Evolutionary conservation across 2,329 filamentous ascomycete genomes (phyloP), one percentile per base, ranked within the genome.

Genomic region (Thielaviopsis punctulata): DNA sequence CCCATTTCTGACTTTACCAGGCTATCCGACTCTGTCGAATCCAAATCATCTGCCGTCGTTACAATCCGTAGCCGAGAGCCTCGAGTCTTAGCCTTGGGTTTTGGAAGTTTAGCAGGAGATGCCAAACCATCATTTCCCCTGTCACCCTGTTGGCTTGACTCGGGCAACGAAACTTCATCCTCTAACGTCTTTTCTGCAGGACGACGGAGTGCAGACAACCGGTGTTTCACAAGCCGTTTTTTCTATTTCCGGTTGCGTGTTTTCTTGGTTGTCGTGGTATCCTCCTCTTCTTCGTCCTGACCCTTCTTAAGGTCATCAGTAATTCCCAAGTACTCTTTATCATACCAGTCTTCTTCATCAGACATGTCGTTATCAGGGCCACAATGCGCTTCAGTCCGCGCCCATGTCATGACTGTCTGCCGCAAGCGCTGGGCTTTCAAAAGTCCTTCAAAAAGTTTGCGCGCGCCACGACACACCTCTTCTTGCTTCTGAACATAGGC

Each of bases 331-430:
- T 86, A 83, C 51, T 86, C 82, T 61, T 77, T 77, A 64, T 93
- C 86, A 62, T 88, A 89, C 84, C 85, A 93, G 63, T 93, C 86
- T 68, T 93, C 86, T 10, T 85, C 85, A 62, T 93, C 86, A 49
- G 83, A 88, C 80, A 92, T 80, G 63, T 89, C 84, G 48, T 80
- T 65, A 62, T 80, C 78, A 18, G 69, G 62, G 1, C 79, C 77
- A 50, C 70, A 72, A 60, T 90, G 86, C 21, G 75, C 84, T 66
- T 90, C 86, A 1, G 86, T 82, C 62, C 87, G 86, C 58, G 80
- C 75, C 81, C 84, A 88, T 58, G 77, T 76, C 62, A 82, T 73
- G 2, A 92, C 84, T 19, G 79, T 75, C 59, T 77, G 79, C 24
- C 86, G 75, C 64, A 84, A 73, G 45, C 84, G 75, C 58, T 90